These are phyloP conservation scores for Solanum hybrid DNA, from an alignment of 305 asterid genomes.

Conservation along the genomic window DNA sequence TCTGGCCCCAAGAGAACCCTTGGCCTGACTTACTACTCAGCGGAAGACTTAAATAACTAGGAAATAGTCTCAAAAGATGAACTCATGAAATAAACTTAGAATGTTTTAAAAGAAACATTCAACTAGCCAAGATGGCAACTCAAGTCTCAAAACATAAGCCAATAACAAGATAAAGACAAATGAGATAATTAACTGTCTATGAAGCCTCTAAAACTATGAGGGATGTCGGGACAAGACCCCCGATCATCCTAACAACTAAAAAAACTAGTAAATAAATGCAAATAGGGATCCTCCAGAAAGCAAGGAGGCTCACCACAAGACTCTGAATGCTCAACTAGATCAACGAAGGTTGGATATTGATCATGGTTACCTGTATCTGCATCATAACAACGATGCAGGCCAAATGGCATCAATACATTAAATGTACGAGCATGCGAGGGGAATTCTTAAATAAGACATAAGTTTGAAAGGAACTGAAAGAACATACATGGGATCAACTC, in stretches of 20 bases:
- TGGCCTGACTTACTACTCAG: neutral
- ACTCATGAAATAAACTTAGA: neutral
- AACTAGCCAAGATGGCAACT: neutral
- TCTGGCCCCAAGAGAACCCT: neutral
- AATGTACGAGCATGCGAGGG: neutral
- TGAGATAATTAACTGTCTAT: neutral
- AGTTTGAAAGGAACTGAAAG: no score
- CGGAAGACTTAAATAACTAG: neutral
- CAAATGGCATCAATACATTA: neutral
- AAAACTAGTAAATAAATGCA: neutral
- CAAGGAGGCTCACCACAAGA: neutral
- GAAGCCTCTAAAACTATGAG: neutral
- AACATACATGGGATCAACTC: neutral
- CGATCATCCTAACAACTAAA: neutral
- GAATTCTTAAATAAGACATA: neutral
- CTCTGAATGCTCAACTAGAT: neutral
- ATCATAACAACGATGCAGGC: neutral
- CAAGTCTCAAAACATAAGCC: neutral
- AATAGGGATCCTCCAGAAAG: neutral
- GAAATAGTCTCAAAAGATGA: neutral
- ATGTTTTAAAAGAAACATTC: neutral
- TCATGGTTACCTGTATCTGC: neutral
- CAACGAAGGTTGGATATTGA: neutral
- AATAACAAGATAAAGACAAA: neutral
- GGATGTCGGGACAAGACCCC: neutral